These are phyloP conservation scores for Rossbeevera mucosa DNA, from an alignment of 768 basidiomycete genomes.

Conservation along the genomic window DNA sequence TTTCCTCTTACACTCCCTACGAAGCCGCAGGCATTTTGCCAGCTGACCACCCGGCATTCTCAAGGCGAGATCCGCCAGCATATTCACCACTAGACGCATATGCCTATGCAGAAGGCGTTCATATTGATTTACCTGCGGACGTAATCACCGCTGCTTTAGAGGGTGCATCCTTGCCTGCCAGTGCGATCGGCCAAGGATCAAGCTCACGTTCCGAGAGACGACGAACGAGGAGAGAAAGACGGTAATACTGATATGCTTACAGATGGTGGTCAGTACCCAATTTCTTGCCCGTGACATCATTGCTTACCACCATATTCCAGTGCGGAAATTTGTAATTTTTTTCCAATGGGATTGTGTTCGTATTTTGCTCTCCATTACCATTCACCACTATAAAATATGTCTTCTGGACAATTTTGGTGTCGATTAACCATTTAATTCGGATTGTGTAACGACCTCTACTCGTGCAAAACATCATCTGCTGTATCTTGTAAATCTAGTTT, in stretches of 20 bases:
- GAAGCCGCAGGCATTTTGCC: slow-evolving; percentile 27
- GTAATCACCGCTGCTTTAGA: slow-evolving; percentile 88
- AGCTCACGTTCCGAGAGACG: slow-evolving; percentile 52
- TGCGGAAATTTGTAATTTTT: slow-evolving; percentile 17
- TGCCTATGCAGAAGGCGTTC: slow-evolving; percentile 83
- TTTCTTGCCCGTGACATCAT: not conserved
- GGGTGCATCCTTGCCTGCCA: slow-evolving; percentile 58
- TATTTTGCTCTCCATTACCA: slow-evolving; percentile 25
- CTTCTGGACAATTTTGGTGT: slow-evolving; percentile 20
- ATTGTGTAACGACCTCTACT: slow-evolving; percentile 20
- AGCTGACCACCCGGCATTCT: slow-evolving; percentile 31
- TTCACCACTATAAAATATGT: slow-evolving; percentile 15
- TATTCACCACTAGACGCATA: slow-evolving; percentile 89
- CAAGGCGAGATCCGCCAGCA: slow-evolving; percentile 71
- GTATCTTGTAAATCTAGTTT: slow-evolving; percentile 19
- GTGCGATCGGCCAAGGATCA: slow-evolving; percentile 47
- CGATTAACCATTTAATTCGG: slow-evolving; percentile 25
- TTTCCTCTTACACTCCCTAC: slow-evolving; percentile 17
- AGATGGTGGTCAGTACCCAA: slow-evolving; percentile 14
- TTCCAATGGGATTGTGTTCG: slow-evolving; percentile 12
- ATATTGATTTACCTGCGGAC: slow-evolving; percentile 88
- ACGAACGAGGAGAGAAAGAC: slow-evolving; percentile 49
- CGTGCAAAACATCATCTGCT: slow-evolving; percentile 7
- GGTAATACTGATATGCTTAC: slow-evolving; percentile 17
- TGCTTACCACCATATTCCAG: slow-evolving; percentile 13